Conservation (phyloP, 2,329 filamentous ascomycete species). For the Didymella lethalis region DNA sequence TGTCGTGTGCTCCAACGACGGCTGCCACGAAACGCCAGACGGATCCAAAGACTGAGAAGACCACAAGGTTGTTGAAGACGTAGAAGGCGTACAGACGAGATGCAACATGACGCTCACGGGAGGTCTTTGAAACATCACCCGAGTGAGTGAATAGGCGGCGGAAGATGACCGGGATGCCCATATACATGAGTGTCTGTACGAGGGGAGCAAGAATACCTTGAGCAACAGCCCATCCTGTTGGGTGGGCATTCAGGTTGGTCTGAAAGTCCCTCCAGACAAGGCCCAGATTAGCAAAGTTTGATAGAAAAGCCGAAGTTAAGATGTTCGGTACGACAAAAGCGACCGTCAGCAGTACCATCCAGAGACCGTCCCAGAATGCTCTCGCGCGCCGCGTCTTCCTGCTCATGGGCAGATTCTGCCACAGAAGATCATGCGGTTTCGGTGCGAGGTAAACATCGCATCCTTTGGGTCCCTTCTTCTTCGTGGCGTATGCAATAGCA, state of each 20-base stretch:
- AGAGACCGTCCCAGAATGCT: conserved; percentile 80
- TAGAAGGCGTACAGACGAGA: conserved; percentile 96
- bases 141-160: conserved; percentile 81
- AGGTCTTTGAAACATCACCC: conserved; percentile 90
- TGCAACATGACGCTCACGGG: conserved; percentile 87
- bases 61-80: conserved; percentile 92
- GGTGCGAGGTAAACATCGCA: conserved; percentile 81
- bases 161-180: conserved; percentile 88
- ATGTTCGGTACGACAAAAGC: conserved; percentile 91
- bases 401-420: conserved; percentile 85
- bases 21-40: conserved; percentile 78
- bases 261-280: conserved; percentile 82
- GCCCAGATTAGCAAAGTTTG: conserved; percentile 83
- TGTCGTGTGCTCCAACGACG: conserved; percentile 64
- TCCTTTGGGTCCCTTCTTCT: conserved; percentile 80
- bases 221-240: conserved; percentile 79
- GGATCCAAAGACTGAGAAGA: conserved; percentile 91
- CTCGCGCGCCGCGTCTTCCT: conserved; percentile 73
- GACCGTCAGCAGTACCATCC: conserved; percentile 81
- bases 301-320: conserved; percentile 89
- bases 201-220: conserved; percentile 92
- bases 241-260: conserved; percentile 67
- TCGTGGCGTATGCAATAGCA: conserved; percentile 76
- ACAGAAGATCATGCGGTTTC: conserved; percentile 89
- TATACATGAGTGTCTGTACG: conserved; percentile 83